Evolutionary conservation across 306 rosid species (phyloP), one percentile per base, ranked within the genome.

Genomic region (Casuarina equisetifolia): DNA sequence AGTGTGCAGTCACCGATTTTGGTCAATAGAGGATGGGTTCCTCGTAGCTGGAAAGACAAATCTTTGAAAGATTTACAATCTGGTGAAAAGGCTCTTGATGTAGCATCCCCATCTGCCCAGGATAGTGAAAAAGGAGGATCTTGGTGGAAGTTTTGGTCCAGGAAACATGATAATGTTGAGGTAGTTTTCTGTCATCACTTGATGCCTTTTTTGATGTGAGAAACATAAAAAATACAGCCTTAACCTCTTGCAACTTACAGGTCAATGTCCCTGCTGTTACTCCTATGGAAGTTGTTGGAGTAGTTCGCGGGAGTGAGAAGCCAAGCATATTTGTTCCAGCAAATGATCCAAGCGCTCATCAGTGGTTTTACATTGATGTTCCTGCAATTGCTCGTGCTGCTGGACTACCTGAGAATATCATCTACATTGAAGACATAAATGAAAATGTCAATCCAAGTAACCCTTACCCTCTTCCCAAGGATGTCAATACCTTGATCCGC

Each of bases 1-100:
- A 95, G 98, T 43, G 84, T 88, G 36, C 78, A 76, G 77, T 85
- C 78, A 39, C 97, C 98, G 10, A 69, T 95, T 81, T 69, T 95
- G 80, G 96, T 95, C 77, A 95, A 92, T 71, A 85, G 97, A 89
- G 98, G 98, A 80, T 95, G 97, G 98, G 97, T 91, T 75, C 98
- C 98, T 4, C 91, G 96, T 19, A 87, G 85, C 88, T 92, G 99
- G 99, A 91, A 75, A 87, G 97, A 92, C 17, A 87, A 87, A 72
- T 74, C 69, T 72, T 68, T 83, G 63, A 87, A 91, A 82, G 85
- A 74, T 76, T 57, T 67, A 52, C 85, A 72, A 66, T 82, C 75
- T 46, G 74, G 73, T 8, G 79, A 84, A 55, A 85, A 81, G 73
- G 40, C 85, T 77, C 84, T 72, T 32, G 84, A 76, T 48, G 49